Evolutionary conservation across 768 basidiomycete genomes (phyloP), one percentile per base, ranked within the genome.

Genomic region (Thelephora ganbajun): DNA sequence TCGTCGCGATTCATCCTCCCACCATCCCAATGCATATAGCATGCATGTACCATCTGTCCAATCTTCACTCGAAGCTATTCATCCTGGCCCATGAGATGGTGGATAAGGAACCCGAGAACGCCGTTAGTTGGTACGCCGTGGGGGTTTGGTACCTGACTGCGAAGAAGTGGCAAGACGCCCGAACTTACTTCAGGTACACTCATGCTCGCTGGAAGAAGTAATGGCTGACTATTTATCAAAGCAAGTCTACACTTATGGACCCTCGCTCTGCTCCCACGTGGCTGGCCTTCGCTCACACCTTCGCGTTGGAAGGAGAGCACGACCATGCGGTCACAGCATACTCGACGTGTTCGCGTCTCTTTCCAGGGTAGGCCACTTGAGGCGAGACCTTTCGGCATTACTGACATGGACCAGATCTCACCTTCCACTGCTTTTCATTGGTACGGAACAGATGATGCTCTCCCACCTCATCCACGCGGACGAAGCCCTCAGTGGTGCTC

Each of bases 281-380:
- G 96, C 78, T 97, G 45, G 89, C 92, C 2, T 99, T 98, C 60
- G 96, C 87, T 9, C 96, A 99, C 63, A 92, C 92, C 0, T 99
- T 96, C 66, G 90, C 94, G 2, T 69, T 88, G 54, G 96, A 99
- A 62, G 93, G 93, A 13, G 96, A 99, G 61, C 96, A 98, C 66
- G 94, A 98, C 56, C 93, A 97, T 57, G 94, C 96, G 2, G 89
- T 98, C 41, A 97, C 91, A 0, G 94, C 96, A 1, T 99, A 99
- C 63, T 97, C 94, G 19, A 98, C 96, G 0, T 92, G 90, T 49
- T 88, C 91, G 4, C 71, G 94, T 33, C 82, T 98, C 71, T 97
- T 97, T 60, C 86, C 84, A 50, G 96, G 94, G 88, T 92, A 59
- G 45, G 74, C 56, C 11, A 39, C n/a, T 35, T 35, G 45, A n/a